Conservation (phyloP, 2,329 filamentous ascomycete species). For the Fusarium nurragi region DNA sequence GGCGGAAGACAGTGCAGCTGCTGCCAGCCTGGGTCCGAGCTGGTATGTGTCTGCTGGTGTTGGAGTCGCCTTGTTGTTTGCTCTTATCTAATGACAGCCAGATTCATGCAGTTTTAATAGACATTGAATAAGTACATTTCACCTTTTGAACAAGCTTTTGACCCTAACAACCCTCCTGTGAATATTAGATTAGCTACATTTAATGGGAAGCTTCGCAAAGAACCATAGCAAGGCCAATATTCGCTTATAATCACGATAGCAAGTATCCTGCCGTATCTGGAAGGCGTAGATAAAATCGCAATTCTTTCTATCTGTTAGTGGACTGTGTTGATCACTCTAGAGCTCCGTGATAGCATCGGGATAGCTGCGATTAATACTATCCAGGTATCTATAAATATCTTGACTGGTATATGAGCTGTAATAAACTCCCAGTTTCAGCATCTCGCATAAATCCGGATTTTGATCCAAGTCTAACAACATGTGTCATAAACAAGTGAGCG, state of each 20-base stretch:
- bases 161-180: too few species aligned
- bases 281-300: too few species aligned
- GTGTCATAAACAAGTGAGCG: not conserved
- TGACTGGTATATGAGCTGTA: accelerated
- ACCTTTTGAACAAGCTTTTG: not conserved
- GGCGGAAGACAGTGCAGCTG: constrained; percentile 1
- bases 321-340: too few species aligned
- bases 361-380: too few species aligned
- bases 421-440: not conserved
- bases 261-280: too few species aligned
- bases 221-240: too few species aligned
- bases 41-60: constrained; percentile 10
- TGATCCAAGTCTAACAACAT: not conserved
- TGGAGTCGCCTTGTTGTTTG: not conserved
- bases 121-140: not conserved
- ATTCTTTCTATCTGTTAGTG: too few species aligned
- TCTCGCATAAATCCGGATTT: not conserved
- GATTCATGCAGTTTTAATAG: not conserved
- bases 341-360: too few species aligned
- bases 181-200: too few species aligned
- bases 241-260: too few species aligned
- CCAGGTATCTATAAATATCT: too few species aligned
- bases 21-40: not conserved
- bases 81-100: not conserved
- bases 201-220: too few species aligned